A percentile compares a stretch with the other conserved stretches of the same genome.
Conservation (phyloP, 768 basidiomycete species). For the Lentinula detonsa region DNA sequence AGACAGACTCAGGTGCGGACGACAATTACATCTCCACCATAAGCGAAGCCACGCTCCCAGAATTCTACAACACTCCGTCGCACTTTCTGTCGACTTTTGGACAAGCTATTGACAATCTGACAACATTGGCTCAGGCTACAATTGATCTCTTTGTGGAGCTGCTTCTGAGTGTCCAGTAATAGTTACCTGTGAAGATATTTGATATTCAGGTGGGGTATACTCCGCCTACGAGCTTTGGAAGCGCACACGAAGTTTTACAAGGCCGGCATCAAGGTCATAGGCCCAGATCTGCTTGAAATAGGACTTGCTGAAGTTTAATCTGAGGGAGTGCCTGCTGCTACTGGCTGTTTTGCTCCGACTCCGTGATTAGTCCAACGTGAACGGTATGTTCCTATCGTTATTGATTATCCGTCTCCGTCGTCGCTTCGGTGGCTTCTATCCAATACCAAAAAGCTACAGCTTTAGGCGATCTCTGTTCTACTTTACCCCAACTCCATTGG, state of each 20-base stretch:
- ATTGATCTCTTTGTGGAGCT: slow-evolving; percentile 8
- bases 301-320: not conserved
- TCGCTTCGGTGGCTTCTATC: not conserved
- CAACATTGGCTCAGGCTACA: slow-evolving; percentile 1
- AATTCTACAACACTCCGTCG: not conserved
- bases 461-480: too few species aligned
- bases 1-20: slow-evolving; percentile 8
- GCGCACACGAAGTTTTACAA: slow-evolving; percentile 4
- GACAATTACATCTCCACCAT: slow-evolving; percentile 11
- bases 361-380: not conserved
- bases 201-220: not conserved
- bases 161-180: not conserved
- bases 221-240: slow-evolving; percentile 6
- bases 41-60: slow-evolving; percentile 9
- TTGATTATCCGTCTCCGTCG: not conserved
- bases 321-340: not conserved
- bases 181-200: slow-evolving; percentile 10
- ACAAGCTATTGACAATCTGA: slow-evolving; percentile 7
- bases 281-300: not conserved
- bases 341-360: not conserved
- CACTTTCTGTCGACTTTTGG: slow-evolving; percentile 8
- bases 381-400: not conserved
- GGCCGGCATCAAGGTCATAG: not conserved
- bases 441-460: too few species aligned
- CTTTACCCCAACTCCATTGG: not conserved